phyloP scores from a whole-genome alignment of 495 filamentous ascomycete genomes.

The Bryoglossum gracile region DNA sequence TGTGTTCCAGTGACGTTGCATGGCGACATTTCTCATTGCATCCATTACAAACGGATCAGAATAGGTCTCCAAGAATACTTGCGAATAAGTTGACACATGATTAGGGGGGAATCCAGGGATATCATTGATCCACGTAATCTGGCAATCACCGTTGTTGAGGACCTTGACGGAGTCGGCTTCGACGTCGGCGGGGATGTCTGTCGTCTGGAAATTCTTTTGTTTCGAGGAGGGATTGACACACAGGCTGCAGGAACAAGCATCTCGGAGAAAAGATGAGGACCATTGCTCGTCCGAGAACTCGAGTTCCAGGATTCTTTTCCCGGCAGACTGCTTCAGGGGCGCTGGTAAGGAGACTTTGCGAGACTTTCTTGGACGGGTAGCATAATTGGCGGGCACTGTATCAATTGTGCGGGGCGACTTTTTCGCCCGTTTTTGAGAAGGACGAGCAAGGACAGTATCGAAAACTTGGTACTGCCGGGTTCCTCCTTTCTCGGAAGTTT shows the following conservation, averaged over 20 bases:
- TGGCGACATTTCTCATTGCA: background rate
- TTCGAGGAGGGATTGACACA: constrained; percentile 75
- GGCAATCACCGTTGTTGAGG: constrained; percentile 36
- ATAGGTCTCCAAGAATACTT: constrained; percentile 27
- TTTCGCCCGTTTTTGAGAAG: too few relatives aligned
- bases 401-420: too few relatives aligned
- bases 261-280: constrained; percentile 57
- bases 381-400: too few relatives aligned
- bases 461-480: too few relatives aligned
- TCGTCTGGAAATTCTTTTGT: constrained; percentile 73
- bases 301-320: too few relatives aligned
- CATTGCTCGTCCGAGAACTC: too few relatives aligned
- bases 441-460: too few relatives aligned
- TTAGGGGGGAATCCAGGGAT: constrained; percentile 36
- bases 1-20: constrained; percentile 27
- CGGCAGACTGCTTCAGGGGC: too few relatives aligned
- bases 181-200: constrained; percentile 57
- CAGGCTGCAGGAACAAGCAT: constrained; percentile 60
- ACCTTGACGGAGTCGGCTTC: constrained; percentile 26
- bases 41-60: too few relatives aligned
- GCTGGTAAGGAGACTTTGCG: too few relatives aligned
- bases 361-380: too few relatives aligned
- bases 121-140: constrained; percentile 57
- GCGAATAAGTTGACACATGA: constrained; percentile 43
- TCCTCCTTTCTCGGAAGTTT: too few relatives aligned